phyloP scores from a whole-genome alignment of 2,329 filamentous ascomycete genomes.

The Penicillium sp. region DNA sequence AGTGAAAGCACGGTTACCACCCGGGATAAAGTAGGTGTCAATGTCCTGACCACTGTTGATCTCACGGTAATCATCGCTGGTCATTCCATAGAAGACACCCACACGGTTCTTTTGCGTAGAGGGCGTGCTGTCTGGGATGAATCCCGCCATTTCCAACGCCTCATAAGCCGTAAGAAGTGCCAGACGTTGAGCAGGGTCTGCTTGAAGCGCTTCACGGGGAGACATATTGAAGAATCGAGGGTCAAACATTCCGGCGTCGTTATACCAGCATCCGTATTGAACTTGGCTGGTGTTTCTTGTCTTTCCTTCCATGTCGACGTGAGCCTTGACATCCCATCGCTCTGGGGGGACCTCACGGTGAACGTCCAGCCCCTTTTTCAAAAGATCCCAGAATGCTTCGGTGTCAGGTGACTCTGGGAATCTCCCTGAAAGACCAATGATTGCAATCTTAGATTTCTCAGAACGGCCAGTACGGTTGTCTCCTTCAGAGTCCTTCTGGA shows the following conservation, averaged over 20 bases:
- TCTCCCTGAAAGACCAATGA: conserved; percentile 77
- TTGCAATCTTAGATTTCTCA: conserved; percentile 67
- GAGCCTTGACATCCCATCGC: conserved; percentile 69
- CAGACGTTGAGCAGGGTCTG: conserved; percentile 76
- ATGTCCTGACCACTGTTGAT: conserved; percentile 70
- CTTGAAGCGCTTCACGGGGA: conserved; percentile 73
- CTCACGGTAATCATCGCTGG: conserved; percentile 74
- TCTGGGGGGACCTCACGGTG: conserved; percentile 60
- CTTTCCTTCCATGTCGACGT: conserved; percentile 70
- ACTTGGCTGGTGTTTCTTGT: conserved; percentile 73
- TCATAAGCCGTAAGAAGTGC: conserved; percentile 76
- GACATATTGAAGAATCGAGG: conserved; percentile 88
- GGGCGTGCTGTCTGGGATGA: conserved; percentile 68
- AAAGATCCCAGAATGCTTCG: conserved; percentile 71
- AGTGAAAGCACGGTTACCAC: conserved; percentile 54
- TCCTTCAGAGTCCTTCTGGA: conserved; percentile 16
- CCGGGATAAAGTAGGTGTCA: conserved; percentile 66
- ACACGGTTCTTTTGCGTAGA: conserved; percentile 64
- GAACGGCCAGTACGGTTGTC: conserved; percentile 29
- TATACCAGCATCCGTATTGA: conserved; percentile 71
- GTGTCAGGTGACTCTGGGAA: conserved; percentile 71
- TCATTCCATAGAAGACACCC: conserved; percentile 72
- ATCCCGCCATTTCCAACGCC: conserved; percentile 76
- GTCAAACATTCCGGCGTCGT: conserved; percentile 74
- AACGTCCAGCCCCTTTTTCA: conserved; percentile 72